phyloP scores from a whole-genome alignment of 805 yeast species.

The Monosporozyma yasuniensis region DNA sequence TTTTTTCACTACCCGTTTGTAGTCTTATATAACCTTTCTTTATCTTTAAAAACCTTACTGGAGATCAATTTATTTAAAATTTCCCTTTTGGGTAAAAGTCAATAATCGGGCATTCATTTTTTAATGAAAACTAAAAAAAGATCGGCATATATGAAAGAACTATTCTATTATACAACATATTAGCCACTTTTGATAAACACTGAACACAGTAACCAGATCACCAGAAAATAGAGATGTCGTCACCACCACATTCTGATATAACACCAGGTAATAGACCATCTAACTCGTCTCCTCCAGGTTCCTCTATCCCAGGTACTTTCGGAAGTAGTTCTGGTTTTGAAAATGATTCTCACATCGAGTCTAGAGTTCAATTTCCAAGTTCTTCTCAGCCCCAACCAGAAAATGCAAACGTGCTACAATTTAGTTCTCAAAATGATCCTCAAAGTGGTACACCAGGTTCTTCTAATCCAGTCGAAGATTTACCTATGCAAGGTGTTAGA shows the following conservation, averaged over 20 bases:
- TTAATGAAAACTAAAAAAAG: background rate
- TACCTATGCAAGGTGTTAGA: slow-evolving; percentile 29
- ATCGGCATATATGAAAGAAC: background rate
- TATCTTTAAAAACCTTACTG: background rate
- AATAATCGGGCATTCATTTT: background rate
- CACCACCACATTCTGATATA: slow-evolving; percentile 16
- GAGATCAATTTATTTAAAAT: background rate
- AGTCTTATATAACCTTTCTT: background rate
- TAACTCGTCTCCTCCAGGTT: slow-evolving; percentile 25
- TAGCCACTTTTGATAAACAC: background rate
- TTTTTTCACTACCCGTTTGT: too few species aligned
- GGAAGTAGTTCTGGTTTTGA: slow-evolving; percentile 25
- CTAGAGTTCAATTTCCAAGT: slow-evolving; percentile 25
- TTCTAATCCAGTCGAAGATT: slow-evolving; percentile 2
- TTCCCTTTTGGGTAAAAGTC: slow-evolving; percentile 2
- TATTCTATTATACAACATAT: background rate
- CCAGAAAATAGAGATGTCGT: slow-evolving; percentile 13
- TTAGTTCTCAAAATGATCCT: slow-evolving; percentile 18
- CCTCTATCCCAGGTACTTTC: slow-evolving; percentile 24
- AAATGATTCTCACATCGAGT: slow-evolving; percentile 19
- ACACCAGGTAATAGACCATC: slow-evolving; percentile 16
- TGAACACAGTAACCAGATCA: background rate
- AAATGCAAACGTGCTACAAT: slow-evolving; percentile 10
- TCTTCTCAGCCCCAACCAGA: slow-evolving; percentile 20
- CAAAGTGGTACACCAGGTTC: slow-evolving; percentile 1